Base-by-base conservation (phyloP, 805 yeast genomes). In the Kockiozyma suomiensis region DNA sequence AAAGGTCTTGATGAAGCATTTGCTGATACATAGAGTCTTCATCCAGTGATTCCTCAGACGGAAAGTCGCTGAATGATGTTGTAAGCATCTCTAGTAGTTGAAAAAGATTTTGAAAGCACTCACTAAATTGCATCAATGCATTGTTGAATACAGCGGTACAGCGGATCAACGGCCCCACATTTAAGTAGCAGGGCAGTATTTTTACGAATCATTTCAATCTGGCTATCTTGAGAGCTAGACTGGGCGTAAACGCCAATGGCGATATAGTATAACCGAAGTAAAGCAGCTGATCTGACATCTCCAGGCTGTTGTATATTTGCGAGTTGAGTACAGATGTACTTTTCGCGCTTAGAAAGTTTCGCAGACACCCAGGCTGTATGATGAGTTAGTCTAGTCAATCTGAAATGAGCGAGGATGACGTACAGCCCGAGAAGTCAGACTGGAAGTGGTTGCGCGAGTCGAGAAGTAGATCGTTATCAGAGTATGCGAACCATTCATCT, bases 401-500 rank as follows among this genome's bases (percentile, higher is more conserved):
- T 10, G 43, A 21, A 51, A 17, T n/a, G 23, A 17, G 19, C 15
- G 32, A 17, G 46, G n/a, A 15, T 33, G 40, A 42, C 50, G 21
- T 45, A 59, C 65, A 32, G 12, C 45, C 49, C 5, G 42, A n/a
- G 33, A 58, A 58, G 2, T 65, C 35, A 5, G 38, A 25, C 13
- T 35, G 19, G 45, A 58, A 69, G 46, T 28, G 60, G 15, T 56
- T 30, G 54, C 45, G 58, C 25, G 56, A 45, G 10, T 58, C 60
- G 30, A 46, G 58, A n/a, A 71, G 50, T 17, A 61, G 33, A 21
- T 40, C 52, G 33, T 62, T 58, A 47, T 70, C 69, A 25, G 57
- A 48, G 54, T 70, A 70, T 1, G 67, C 68, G 63, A 80, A 82
- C 85, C 85, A 81, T 38, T 79, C 78, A 8, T 76, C 74, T 15